These are phyloP conservation scores for Malassezia equina DNA, from an alignment of 1,284 basidiomycete species.

Conservation along the genomic window DNA sequence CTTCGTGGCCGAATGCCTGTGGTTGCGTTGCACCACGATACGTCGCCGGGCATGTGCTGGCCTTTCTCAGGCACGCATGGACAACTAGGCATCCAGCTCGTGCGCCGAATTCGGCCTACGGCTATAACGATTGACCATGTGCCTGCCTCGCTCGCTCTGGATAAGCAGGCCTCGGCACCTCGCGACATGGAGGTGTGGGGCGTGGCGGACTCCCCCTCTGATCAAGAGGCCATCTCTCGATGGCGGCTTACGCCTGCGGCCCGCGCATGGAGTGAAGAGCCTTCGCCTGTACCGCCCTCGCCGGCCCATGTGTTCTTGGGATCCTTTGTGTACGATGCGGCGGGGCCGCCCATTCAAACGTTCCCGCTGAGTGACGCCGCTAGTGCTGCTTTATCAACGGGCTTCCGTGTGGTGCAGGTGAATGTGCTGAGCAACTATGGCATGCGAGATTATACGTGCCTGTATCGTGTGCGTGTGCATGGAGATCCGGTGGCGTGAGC, in stretches of 20 bases:
- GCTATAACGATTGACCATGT: constrained; percentile 83
- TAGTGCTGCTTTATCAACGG: constrained; percentile 60
- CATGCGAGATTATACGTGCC: constrained; percentile 67
- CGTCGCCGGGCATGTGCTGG: constrained; percentile 79
- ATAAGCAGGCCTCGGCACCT: constrained; percentile 68
- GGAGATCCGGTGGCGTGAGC: constrained; percentile 17
- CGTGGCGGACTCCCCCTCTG: constrained; percentile 56
- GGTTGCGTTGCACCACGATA: constrained; percentile 71
- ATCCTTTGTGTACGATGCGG: constrained; percentile 67
- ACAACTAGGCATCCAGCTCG: constrained; percentile 69
- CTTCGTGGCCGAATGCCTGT: constrained; percentile 65
- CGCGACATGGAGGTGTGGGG: constrained; percentile 74
- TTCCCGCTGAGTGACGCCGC: constrained; percentile 60
- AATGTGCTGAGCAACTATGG: constrained; percentile 78
- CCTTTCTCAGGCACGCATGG: constrained; percentile 70
- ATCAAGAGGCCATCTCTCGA: constrained; percentile 53
- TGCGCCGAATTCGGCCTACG: constrained; percentile 59
- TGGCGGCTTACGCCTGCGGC: constrained; percentile 6
- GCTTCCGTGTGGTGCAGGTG: constrained; percentile 70
- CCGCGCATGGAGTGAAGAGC: constrained; percentile 3
- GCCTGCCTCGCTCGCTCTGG: constrained; percentile 62
- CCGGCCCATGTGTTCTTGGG: constrained; percentile 64
- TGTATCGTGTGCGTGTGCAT: constrained; percentile 69
- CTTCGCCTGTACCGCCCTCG: constrained; percentile 51
- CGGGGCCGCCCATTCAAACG: constrained; percentile 64